A percentile compares a stretch with the other conserved stretches of the same genome.
These are phyloP conservation scores for Populus ilicifolia DNA, from an alignment of 345 rosid species.

Conservation along the genomic window DNA sequence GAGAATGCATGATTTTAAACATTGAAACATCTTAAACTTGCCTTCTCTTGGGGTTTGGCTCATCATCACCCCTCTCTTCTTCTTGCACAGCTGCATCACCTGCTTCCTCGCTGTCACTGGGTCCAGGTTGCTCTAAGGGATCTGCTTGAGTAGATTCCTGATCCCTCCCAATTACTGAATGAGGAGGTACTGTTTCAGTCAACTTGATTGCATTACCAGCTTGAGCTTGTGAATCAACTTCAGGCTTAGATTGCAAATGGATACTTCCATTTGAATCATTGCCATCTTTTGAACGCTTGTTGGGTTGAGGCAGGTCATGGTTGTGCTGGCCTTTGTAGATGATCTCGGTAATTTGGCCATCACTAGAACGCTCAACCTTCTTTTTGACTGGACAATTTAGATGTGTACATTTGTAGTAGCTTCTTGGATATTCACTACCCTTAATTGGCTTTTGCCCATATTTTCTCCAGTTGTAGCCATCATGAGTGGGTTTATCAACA, in stretches of 20 bases:
- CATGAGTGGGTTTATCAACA: conserved; percentile 83
- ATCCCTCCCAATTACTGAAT: conserved; percentile 33
- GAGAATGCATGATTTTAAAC: background rate
- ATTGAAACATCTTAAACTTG: conserved; percentile 18
- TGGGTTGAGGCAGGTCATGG: conserved; percentile 70
- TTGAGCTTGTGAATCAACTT: conserved; percentile 26
- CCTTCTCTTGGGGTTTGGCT: conserved; percentile 76
- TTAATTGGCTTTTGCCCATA: conserved; percentile 95
- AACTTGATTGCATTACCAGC: conserved; percentile 23
- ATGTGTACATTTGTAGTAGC: conserved; percentile 93
- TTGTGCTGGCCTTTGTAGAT: conserved; percentile 92
- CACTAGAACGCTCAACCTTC: conserved; percentile 83
- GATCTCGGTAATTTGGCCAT: conserved; percentile 87
- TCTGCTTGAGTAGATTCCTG: conserved; percentile 39
- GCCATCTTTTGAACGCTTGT: conserved; percentile 57
- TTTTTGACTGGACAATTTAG: conserved; percentile 78
- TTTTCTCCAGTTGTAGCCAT: conserved; percentile 95
- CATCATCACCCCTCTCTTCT: conserved; percentile 47
- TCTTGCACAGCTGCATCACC: conserved; percentile 37
- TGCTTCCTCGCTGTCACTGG: conserved; percentile 49
- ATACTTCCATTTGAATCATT: conserved; percentile 31
- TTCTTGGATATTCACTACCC: conserved; percentile 90
- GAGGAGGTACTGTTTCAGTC: conserved; percentile 23
- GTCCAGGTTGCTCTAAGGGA: conserved; percentile 29
- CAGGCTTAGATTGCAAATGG: conserved; percentile 41